Evolutionary conservation across 257 asterid species (phyloP).

Genomic region (Solanum bukasovii): DNA sequence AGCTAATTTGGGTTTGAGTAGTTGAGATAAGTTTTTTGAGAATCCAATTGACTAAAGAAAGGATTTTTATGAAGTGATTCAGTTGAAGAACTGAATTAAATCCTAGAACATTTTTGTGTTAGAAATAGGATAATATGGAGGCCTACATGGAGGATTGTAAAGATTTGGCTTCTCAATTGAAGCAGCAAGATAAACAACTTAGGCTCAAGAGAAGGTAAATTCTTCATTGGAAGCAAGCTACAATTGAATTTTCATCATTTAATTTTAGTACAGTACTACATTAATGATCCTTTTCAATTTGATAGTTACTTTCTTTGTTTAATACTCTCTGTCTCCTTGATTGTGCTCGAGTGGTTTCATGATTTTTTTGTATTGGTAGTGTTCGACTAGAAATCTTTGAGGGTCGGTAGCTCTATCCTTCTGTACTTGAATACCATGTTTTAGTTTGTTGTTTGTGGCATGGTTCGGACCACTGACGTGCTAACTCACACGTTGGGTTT

Average conservation of each 20-base stretch:
- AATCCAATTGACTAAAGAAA: neutral
- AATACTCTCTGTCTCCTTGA: neutral
- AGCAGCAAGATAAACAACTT: constrained; percentile 34
- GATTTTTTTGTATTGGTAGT: neutral
- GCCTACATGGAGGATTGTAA: constrained; percentile 21
- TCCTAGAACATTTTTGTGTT: neutral
- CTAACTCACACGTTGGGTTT: neutral
- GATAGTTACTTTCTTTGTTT: neutral
- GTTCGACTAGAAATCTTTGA: neutral
- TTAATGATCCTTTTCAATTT: neutral
- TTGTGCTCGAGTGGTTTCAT: neutral
- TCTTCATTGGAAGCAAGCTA: neutral
- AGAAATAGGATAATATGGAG: neutral
- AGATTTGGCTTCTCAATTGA: constrained; percentile 23
- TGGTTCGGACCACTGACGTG: neutral
- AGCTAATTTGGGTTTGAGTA: neutral
- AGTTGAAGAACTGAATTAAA: neutral
- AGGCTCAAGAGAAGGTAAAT: constrained; percentile 61
- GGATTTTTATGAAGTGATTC: neutral
- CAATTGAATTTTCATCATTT: neutral
- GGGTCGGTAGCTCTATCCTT: neutral
- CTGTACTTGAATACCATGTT: neutral
- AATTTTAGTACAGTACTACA: neutral
- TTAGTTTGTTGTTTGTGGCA: neutral
- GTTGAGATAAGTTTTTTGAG: neutral